phyloP scores from a whole-genome alignment of 2,329 filamentous ascomycete genomes.

The Xylaria sp. region DNA sequence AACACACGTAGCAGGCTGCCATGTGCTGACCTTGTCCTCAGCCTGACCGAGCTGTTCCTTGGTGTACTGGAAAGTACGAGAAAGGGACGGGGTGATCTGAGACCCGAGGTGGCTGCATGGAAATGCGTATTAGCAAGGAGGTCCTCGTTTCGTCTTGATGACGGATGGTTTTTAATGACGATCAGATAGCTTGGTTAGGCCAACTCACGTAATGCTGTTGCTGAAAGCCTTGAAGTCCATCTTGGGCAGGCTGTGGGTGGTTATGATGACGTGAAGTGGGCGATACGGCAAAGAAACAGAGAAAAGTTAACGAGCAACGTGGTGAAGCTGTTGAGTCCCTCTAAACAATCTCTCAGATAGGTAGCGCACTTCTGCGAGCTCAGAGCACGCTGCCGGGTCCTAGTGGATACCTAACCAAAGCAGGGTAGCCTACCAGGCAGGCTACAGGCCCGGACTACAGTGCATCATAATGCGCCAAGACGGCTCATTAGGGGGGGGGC shows the following conservation, averaged over 20 bases:
- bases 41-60: conserved; percentile 97
- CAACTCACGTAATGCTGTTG: conserved; percentile 65
- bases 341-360: conserved; percentile 3
- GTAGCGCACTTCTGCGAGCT: conserved; percentile 11
- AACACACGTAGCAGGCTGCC: neutral
- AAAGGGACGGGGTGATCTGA: conserved; percentile 90
- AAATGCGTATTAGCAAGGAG: conserved; percentile 38
- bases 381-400: conserved; percentile 15
- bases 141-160: conserved; percentile 26
- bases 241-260: conserved; percentile 23
- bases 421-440: neutral
- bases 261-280: conserved; percentile 8
- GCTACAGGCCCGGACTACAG: neutral
- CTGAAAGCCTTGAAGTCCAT: conserved; percentile 71
- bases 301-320: conserved; percentile 6
- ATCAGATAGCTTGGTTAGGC: conserved; percentile 25
- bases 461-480: conserved; percentile 24
- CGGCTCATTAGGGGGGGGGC: neutral
- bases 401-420: neutral
- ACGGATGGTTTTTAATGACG: conserved; percentile 23
- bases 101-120: conserved; percentile 70
- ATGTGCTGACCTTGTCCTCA: conserved; percentile 81
- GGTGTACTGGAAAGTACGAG: conserved; percentile 95
- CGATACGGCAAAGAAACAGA: neutral
- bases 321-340: conserved; percentile 21